A percentile compares a stretch with the other conserved stretches of the same genome.
Conservation (phyloP, 148 eudicot species). For the Chenopodium suecicum region DNA sequence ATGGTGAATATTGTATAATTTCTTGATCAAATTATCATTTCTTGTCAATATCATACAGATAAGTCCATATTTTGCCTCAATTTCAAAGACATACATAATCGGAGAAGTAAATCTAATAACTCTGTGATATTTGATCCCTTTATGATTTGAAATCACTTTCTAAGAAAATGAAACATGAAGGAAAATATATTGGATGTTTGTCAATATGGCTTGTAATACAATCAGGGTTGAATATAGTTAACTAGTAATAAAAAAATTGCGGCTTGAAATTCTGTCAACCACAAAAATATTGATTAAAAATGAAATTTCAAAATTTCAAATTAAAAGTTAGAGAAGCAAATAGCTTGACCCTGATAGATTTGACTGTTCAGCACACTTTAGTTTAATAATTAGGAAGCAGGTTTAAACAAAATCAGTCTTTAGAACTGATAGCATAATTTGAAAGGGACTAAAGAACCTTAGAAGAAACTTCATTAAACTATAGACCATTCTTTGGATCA, state of each 20-base stretch:
- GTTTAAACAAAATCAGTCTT: neutral
- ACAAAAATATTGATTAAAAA: neutral
- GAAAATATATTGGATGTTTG: neutral
- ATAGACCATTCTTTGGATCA: conserved; percentile 6
- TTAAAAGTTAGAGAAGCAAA: neutral
- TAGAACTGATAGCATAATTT: conserved; percentile 3
- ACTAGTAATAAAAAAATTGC: neutral
- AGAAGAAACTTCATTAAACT: conserved; percentile 12
- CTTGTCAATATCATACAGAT: neutral
- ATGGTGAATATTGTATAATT: neutral
- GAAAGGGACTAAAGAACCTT: conserved; percentile 25
- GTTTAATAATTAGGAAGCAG: conserved; percentile 12
- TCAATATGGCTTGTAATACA: neutral
- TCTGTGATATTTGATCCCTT: neutral
- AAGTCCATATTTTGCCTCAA: neutral
- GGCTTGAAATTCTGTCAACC: neutral
- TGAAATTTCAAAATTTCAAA: neutral
- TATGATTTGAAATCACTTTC: neutral
- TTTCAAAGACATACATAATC: neutral
- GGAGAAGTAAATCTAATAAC: neutral
- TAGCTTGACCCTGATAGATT: neutral
- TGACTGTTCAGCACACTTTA: conserved; percentile 1
- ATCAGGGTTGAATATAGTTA: neutral
- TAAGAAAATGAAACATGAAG: neutral
- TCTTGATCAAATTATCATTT: neutral